Base-by-base conservation (phyloP, 345 rosid genomes). In the Jatropha curcas region DNA sequence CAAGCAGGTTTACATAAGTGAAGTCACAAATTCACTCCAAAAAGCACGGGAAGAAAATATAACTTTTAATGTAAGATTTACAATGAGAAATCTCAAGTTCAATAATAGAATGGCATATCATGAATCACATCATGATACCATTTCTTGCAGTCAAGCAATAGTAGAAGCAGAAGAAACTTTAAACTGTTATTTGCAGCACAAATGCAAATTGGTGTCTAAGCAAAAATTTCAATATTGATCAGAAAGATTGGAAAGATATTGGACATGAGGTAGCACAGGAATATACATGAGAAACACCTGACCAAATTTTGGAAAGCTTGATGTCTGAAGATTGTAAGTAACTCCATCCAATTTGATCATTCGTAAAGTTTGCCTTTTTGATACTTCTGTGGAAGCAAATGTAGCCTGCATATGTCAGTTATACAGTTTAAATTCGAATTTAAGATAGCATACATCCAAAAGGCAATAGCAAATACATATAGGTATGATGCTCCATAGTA, bases 261-360 rank as follows among this genome's bases (percentile, higher is more conserved):
- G 7, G 22, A 65, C n/a, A 53, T 12, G 51, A 73, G 50, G 70
- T 46, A 66, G 16, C 24, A 50, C 20, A 39, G 45, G 24, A 56
- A 73, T 58, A 37, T 57, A 53, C 62, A 66, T 67, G 74, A 75
- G 71, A 73, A 74, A 65, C 78, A 85, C 88, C 84, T 85, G 88
- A 71, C 88, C 84, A 72, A 82, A 67, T 66, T 78, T 74, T 35
- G 81, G 80, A 48, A 82, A 81, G 71, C 80, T 78, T 69, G 68
- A 80, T 2, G 81, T 55, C 57, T 85, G 72, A 63, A 85, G 86
- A 69, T 74, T 65, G 64, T 85, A 80, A 35, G 72, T 61, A 76
- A 73, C 72, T 76, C 88, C 86, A 25, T 75, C 80, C 67, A 80
- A 62, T 78, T 71, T 82, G 81, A 82, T 74, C 56, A 37, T 70